Evolutionary conservation across 805 yeast species (phyloP).

Genomic region (Wickerhamiella occidentalis): DNA sequence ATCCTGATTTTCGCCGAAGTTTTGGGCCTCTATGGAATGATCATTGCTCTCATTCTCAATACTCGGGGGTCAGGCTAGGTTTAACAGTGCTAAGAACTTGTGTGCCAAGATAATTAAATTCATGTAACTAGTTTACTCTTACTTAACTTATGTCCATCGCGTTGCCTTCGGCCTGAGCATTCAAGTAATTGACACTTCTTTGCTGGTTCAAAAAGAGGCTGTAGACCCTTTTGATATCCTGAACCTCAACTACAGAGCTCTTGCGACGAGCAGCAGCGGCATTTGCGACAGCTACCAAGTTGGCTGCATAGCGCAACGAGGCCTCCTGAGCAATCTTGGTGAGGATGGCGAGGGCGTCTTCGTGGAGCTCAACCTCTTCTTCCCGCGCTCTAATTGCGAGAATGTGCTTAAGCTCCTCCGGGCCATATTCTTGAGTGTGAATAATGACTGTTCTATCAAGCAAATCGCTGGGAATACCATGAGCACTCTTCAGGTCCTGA

Average conservation of each 20-base stretch:
- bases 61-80: slow-evolving; percentile 32
- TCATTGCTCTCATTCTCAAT: slow-evolving; percentile 82
- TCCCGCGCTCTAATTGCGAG: slow-evolving; percentile 82
- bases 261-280: slow-evolving; percentile 78
- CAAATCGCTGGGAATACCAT: slow-evolving; percentile 92
- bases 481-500: slow-evolving; percentile 59
- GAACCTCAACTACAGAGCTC: slow-evolving; percentile 53
- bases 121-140: background rate
- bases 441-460: slow-evolving; percentile 89
- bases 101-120: background rate
- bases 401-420: slow-evolving; percentile 77
- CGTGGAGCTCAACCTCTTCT: slow-evolving; percentile 75
- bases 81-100: too few species aligned
- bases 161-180: slow-evolving; percentile 20
- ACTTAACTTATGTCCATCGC: slow-evolving; percentile 7
- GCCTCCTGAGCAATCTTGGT: slow-evolving; percentile 87
- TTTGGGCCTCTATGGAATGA: slow-evolving; percentile 85
- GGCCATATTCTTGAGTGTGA: slow-evolving; percentile 65
- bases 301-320: slow-evolving; percentile 82
- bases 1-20: slow-evolving; percentile 87
- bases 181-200: slow-evolving; percentile 78
- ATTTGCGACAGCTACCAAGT: slow-evolving; percentile 79
- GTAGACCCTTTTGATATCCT: slow-evolving; percentile 79
- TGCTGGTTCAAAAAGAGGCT: slow-evolving; percentile 76
- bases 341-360: slow-evolving; percentile 74